A percentile compares a stretch with the other conserved stretches of the same genome.
phyloP scores from a whole-genome alignment of 1,139 yeast species.

The Kodamaea suecica region DNA sequence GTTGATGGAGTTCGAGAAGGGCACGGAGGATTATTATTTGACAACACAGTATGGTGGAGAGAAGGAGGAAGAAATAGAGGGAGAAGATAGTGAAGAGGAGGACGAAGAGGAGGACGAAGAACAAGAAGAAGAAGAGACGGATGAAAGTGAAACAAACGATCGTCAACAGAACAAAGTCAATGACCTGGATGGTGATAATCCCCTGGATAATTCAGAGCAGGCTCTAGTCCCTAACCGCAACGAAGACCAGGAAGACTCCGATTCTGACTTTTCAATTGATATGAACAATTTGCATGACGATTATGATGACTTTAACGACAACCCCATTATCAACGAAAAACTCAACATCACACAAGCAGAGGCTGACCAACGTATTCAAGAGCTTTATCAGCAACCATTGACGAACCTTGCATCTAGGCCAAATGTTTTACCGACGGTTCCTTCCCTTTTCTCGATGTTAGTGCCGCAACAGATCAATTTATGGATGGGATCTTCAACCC shows the following conservation, averaged over 20 bases:
- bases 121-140: slow-evolving; percentile 4
- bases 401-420: slow-evolving; percentile 33
- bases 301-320: slow-evolving; percentile 8
- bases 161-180: too few relatives aligned
- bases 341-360: slow-evolving; percentile 10
- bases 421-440: slow-evolving; percentile 37
- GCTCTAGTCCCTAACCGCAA: too few relatives aligned
- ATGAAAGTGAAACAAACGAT: background rate
- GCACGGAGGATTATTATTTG: slow-evolving; percentile 49
- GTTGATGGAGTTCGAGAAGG: slow-evolving; percentile 34
- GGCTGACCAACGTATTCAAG: slow-evolving; percentile 26
- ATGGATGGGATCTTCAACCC: slow-evolving; percentile 54
- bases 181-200: too few relatives aligned
- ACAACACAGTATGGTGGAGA: slow-evolving; percentile 58
- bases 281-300: slow-evolving; percentile 5
- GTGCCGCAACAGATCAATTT: slow-evolving; percentile 70
- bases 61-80: slow-evolving; percentile 14
- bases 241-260: slow-evolving; percentile 11
- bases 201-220: too few relatives aligned
- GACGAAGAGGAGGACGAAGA: slow-evolving; percentile 4
- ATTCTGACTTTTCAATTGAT: slow-evolving; percentile 3
- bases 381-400: slow-evolving; percentile 62
- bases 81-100: slow-evolving; percentile 9
- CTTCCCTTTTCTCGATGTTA: slow-evolving; percentile 38
- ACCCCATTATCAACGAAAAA: slow-evolving; percentile 7